Percentiles rank a stretch among this genome's conserved stretches.
These are phyloP conservation scores for Umbelopsis sp. DNA, from an alignment of 192 early-diverging fungal genomes.

Conservation along the genomic window DNA sequence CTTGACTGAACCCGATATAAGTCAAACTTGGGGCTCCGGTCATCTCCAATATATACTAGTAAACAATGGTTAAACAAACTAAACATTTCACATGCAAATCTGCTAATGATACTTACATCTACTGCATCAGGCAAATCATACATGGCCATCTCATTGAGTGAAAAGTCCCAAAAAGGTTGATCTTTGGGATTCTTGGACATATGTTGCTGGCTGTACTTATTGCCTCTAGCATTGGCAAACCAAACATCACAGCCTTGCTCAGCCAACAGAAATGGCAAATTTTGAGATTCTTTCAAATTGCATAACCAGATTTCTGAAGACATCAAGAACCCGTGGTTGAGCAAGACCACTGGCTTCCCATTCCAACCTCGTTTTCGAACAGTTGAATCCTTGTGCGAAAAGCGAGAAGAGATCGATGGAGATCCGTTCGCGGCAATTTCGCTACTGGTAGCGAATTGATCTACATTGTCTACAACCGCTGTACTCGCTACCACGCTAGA, in stretches of 20 bases:
- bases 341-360: conserved; percentile 81
- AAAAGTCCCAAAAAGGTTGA: conserved; percentile 90
- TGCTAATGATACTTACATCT: conserved; percentile 53
- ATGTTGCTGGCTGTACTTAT: conserved; percentile 93
- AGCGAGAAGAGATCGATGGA: not conserved
- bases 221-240: conserved; percentile 93
- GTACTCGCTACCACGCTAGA: not conserved
- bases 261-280: conserved; percentile 83
- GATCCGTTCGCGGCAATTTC: not conserved
- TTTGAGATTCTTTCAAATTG: conserved; percentile 71
- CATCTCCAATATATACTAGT: conserved; percentile 77
- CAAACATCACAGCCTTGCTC: conserved; percentile 95
- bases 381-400: not conserved
- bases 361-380: conserved; percentile 3
- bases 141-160: conserved; percentile 87
- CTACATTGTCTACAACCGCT: conserved; percentile 7
- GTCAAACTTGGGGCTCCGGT: conserved; percentile 82
- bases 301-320: conserved; percentile 93
- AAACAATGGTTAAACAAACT: not conserved
- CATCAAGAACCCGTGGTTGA: conserved; percentile 96
- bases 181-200: conserved; percentile 64
- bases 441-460: not conserved
- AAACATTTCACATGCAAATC: not conserved
- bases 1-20: conserved; percentile 98
- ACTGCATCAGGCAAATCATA: conserved; percentile 87